Conservation (phyloP, 805 yeast genomes). For the Ogataea sp. region DNA sequence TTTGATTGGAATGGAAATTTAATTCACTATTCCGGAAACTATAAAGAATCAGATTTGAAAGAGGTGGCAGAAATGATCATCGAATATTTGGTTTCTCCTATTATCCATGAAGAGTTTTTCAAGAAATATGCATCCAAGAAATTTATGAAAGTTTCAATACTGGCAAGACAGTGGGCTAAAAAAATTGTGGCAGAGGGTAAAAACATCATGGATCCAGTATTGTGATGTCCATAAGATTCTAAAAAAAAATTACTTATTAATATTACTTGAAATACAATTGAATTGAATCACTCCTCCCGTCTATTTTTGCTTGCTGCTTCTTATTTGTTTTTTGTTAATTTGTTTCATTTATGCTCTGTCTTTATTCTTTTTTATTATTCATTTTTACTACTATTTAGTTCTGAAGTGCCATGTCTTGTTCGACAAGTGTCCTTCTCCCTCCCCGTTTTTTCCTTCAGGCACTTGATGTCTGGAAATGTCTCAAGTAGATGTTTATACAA, state of each 20-base stretch:
- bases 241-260: too few species aligned
- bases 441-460: too few species aligned
- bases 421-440: too few species aligned
- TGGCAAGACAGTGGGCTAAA: conserved; percentile 80
- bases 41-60: conserved; percentile 60
- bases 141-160: conserved; percentile 76
- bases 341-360: not conserved
- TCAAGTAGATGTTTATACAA: not conserved
- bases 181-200: conserved; percentile 41
- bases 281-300: not conserved
- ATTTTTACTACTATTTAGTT: not conserved
- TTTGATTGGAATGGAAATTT: conserved; percentile 77
- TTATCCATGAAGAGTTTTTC: conserved; percentile 86
- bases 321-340: too few species aligned
- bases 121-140: conserved; percentile 87
- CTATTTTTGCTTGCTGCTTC: not conserved
- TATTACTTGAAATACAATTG: too few species aligned
- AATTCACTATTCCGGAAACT: conserved; percentile 89
- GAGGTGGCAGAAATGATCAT: conserved; percentile 69
- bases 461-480: too few species aligned
- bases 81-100: conserved; percentile 71
- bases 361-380: not conserved
- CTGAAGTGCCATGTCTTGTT: not conserved
- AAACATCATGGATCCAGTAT: conserved; percentile 29
- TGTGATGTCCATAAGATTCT: conserved; percentile 6